Evolutionary conservation across 129 eudicot species (phyloP), one percentile per base, ranked within the genome.

Genomic region (Artemisia argyi): DNA sequence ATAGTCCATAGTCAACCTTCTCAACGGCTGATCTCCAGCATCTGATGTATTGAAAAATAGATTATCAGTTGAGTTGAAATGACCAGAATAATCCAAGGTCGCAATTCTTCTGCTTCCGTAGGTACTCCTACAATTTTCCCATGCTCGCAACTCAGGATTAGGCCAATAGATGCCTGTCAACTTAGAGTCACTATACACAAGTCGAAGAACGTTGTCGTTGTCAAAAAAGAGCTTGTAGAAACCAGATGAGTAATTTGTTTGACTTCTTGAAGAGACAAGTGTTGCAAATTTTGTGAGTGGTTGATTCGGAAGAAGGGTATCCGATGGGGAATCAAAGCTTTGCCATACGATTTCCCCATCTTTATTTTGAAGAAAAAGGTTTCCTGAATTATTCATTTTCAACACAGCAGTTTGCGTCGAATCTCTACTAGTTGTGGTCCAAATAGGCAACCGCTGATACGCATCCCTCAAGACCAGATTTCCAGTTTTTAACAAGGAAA

Each of bases 261-360:
- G 14, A 65, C 86, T 84, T 79, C 82, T 73, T 32, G 82, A 68
- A 9, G 92, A 83, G 2, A 84, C 60, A 20, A 87, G 82, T 10
- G 13, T 18, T 12, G 82, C 30, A 18, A 64, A 47, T 61, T 72
- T 69, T 0, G 86, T 87, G 2, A 87, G 66, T 17, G 11, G 75
- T 68, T 87, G 88, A 16, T 22, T 39, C 14, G 92, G 88, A 65
- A 87, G 86, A 78, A 87, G 86, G 22, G 88, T 87, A 14, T 84
- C 64, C 2, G 86, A 83, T 4, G 88, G 88, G 0, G 53, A 78
- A 51, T 66, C 76, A 58, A 83, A 87, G 59, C 89, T 87, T 73
- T 87, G 86, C 92, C 92, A 87, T 1, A 87, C n/a, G 19, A 48
- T 55, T 22, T 61, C 28, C 49, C 19, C 42, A 15, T 72, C 26